A percentile compares a stretch with the other conserved stretches of the same genome.
phyloP scores from a whole-genome alignment of 1,284 basidiomycete species.

The Vanrija sp. region DNA sequence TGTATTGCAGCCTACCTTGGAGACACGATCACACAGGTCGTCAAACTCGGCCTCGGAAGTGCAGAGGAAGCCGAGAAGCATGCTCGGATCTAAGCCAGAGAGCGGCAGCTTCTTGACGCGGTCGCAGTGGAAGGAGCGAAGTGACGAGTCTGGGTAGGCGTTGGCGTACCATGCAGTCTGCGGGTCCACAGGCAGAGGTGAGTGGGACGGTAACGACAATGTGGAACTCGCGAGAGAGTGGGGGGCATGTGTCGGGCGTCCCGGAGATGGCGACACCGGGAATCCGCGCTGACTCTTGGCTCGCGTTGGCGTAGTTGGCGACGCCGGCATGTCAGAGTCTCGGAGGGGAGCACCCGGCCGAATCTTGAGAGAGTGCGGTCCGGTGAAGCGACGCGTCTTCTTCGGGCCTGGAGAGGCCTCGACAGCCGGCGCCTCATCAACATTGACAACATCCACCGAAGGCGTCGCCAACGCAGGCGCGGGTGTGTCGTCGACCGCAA shows the following conservation, averaged over 20 bases:
- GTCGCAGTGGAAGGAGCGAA: constrained; percentile 90
- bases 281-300: not conserved
- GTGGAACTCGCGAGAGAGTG: constrained; percentile 1
- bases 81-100: constrained; percentile 87
- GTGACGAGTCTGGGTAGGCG: constrained; percentile 62
- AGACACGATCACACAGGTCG: constrained; percentile 70
- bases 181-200: constrained; percentile 19
- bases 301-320: constrained; percentile 6
- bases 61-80: constrained; percentile 90
- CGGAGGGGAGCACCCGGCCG: not conserved
- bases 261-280: constrained; percentile 1
- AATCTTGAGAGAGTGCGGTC: constrained; percentile 1
- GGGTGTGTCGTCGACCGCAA: too few relatives aligned
- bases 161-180: constrained; percentile 59
- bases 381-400: not conserved
- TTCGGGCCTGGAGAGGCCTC: not conserved
- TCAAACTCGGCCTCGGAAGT: constrained; percentile 76
- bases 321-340: not conserved
- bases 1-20: constrained; percentile 54
- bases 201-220: not conserved
- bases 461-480: too few relatives aligned
- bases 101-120: constrained; percentile 89
- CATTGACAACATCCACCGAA: constrained; percentile 34
- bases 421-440: constrained; percentile 22
- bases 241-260: not conserved